Conservation (phyloP, 1,284 basidiomycete genomes). For the Lignosus rhinocerotis region DNA sequence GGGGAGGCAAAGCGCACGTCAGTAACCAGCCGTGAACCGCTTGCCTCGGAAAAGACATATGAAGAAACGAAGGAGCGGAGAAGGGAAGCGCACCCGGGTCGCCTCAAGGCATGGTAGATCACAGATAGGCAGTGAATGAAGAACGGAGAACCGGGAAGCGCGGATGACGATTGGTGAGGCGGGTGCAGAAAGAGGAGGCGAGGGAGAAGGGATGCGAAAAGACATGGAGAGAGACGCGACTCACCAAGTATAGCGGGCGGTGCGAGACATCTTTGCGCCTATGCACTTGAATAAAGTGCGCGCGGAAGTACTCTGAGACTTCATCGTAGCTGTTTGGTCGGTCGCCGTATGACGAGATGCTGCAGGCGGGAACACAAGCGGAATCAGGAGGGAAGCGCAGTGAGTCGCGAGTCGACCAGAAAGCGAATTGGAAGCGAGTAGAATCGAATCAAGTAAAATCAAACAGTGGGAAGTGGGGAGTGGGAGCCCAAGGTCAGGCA, state of each 20-base stretch:
- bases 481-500: background rate
- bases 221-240: constrained; percentile 30
- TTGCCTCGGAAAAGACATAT: background rate
- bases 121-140: background rate
- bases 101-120: no score
- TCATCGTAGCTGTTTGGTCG: constrained; percentile 70
- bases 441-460: background rate
- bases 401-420: no score
- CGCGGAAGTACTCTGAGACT: constrained; percentile 75
- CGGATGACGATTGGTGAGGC: background rate
- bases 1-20: background rate
- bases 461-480: background rate
- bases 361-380: constrained; percentile 28
- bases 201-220: background rate
- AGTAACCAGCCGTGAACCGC: background rate
- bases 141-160: background rate
- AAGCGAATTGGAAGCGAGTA: no score
- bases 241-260: constrained; percentile 62
- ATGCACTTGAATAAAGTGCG: constrained; percentile 76
- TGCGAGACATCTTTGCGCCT: constrained; percentile 60
- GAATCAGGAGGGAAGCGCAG: background rate
- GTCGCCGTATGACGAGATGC: constrained; percentile 79
- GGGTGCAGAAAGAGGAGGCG: background rate
- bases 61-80: background rate
- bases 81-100: background rate